These are phyloP conservation scores for Aspergillus transmontanensis DNA, from an alignment of 2,329 filamentous ascomycete species.

Conservation along the genomic window DNA sequence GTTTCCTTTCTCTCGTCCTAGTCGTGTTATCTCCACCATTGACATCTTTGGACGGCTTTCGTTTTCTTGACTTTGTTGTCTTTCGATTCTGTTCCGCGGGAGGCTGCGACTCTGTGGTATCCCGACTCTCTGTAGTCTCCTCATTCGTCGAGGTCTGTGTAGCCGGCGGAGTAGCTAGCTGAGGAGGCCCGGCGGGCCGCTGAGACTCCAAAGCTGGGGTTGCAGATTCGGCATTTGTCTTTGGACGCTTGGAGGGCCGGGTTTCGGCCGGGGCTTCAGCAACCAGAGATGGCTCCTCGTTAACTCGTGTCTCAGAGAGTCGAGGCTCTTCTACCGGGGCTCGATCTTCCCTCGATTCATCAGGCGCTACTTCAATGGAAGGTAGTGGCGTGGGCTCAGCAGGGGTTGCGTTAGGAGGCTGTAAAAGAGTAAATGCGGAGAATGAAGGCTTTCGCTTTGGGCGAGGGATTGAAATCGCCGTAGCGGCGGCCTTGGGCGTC, in stretches of 20 bases:
- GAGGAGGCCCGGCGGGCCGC: constrained; percentile 5
- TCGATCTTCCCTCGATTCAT: constrained; percentile 10
- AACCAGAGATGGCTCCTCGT: constrained; percentile 6
- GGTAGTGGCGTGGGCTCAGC: constrained; percentile 18
- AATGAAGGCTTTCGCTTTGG: constrained; percentile 32
- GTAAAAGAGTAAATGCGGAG: constrained; percentile 21
- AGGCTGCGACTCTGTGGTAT: constrained; percentile 22
- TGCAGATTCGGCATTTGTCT: constrained; percentile 17
- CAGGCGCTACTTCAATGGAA: constrained; percentile 18
- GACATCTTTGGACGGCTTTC: constrained; percentile 27
- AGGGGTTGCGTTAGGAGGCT: constrained; percentile 16
- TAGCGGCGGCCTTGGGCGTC: constrained; percentile 4
- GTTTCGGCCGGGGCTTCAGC: constrained; percentile 18
- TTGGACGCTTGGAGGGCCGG: constrained; percentile 34
- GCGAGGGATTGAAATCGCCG: constrained; percentile 29
- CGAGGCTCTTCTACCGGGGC: constrained; percentile 9
- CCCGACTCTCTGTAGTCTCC: constrained; percentile 22
- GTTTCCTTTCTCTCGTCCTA: constrained; percentile 27
- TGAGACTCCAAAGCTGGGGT: background rate
- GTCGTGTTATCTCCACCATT: constrained; percentile 26
- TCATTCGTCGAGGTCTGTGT: constrained; percentile 27
- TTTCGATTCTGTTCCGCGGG: constrained; percentile 27
- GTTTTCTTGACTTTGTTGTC: constrained; percentile 25
- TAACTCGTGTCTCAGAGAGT: constrained; percentile 7
- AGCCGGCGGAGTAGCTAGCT: constrained; percentile 26